Evolutionary conservation across 2,329 filamentous ascomycete genomes (phyloP).

Genomic region (Blastomyces emzantsi): DNA sequence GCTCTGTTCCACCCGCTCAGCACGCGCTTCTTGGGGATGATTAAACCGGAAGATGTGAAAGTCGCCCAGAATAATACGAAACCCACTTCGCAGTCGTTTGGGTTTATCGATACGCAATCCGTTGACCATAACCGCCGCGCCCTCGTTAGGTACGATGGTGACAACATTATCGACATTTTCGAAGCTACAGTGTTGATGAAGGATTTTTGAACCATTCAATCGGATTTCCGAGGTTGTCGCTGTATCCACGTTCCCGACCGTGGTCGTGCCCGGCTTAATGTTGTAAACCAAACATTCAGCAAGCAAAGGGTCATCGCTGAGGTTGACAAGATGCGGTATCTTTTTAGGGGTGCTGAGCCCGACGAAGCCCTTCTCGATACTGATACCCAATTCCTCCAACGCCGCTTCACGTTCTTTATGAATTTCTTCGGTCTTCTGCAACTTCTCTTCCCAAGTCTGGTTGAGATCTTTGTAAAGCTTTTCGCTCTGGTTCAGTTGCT

Average conservation of each 20-base stretch:
- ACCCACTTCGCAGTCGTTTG: conserved; percentile 79
- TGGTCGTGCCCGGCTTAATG: conserved; percentile 87
- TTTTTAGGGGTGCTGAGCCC: conserved; percentile 95
- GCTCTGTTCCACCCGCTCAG: conserved; percentile 81
- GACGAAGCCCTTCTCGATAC: conserved; percentile 96
- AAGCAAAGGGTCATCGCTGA: conserved; percentile 87
- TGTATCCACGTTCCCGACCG: conserved; percentile 87
- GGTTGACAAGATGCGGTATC: conserved; percentile 97
- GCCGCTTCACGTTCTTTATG: conserved; percentile 95
- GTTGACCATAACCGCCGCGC: conserved; percentile 98
- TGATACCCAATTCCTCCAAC: conserved; percentile 93
- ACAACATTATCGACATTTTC: conserved; percentile 90
- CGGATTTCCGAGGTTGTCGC: conserved; percentile 79
- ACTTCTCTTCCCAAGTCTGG: conserved; percentile 97
- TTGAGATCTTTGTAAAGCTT: conserved; percentile 94
- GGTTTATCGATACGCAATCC: conserved; percentile 81
- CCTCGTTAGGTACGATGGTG: conserved; percentile 79
- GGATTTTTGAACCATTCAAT: conserved; percentile 84
- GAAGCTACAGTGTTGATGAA: conserved; percentile 87
- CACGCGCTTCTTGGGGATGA: conserved; percentile 89
- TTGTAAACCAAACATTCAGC: conserved; percentile 98
- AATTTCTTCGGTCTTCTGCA: conserved; percentile 90
- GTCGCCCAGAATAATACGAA: conserved; percentile 89
- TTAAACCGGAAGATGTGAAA: conserved; percentile 98
- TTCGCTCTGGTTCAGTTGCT: conserved; percentile 92